A percentile compares a stretch with the other conserved stretches of the same genome.
Conservation (phyloP, 2,329 filamentous ascomycete species). For the Trichophyton verrucosum region DNA sequence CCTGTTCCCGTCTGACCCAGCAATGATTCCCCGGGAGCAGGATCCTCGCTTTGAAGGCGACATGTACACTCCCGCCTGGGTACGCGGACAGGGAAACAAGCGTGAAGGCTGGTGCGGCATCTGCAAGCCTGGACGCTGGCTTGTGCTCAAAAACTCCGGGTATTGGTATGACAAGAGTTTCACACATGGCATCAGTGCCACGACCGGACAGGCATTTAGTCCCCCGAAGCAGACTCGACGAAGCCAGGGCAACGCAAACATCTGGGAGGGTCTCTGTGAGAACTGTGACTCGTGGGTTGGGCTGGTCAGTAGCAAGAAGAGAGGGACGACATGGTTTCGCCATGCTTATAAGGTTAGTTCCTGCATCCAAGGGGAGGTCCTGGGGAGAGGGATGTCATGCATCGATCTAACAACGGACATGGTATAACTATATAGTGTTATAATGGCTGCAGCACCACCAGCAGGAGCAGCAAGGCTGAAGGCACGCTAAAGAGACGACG, state of each 20-base stretch:
- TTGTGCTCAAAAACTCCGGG: conserved; percentile 78
- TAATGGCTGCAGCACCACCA: conserved; percentile 24
- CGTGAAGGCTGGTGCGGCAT: conserved; percentile 83
- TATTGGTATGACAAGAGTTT: conserved; percentile 94
- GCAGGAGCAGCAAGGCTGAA: conserved; percentile 38
- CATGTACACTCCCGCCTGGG: conserved; percentile 71
- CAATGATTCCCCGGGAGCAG: conserved; percentile 65
- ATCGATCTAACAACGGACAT: conserved; percentile 10
- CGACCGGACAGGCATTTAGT: conserved; percentile 66
- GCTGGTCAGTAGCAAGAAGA: conserved; percentile 62
- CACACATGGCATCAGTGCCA: conserved; percentile 72
- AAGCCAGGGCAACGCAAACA: conserved; percentile 61
- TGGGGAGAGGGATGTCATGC: too few relatives aligned
- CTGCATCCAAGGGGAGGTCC: neutral
- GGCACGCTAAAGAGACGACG: conserved; percentile 56
- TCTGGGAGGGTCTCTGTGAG: conserved; percentile 29
- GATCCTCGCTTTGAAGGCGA: conserved; percentile 68
- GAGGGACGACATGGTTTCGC: conserved; percentile 83
- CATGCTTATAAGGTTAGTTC: conserved; percentile 66
- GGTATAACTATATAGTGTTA: conserved; percentile 43
- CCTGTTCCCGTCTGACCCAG: conserved; percentile 66
- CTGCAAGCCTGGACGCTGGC: conserved; percentile 74
- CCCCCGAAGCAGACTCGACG: conserved; percentile 62
- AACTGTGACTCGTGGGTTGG: conserved; percentile 24
- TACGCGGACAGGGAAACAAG: conserved; percentile 75